These are phyloP conservation scores for Jacaranda copaia DNA, from an alignment of 257 asterid species.

Conservation along the genomic window DNA sequence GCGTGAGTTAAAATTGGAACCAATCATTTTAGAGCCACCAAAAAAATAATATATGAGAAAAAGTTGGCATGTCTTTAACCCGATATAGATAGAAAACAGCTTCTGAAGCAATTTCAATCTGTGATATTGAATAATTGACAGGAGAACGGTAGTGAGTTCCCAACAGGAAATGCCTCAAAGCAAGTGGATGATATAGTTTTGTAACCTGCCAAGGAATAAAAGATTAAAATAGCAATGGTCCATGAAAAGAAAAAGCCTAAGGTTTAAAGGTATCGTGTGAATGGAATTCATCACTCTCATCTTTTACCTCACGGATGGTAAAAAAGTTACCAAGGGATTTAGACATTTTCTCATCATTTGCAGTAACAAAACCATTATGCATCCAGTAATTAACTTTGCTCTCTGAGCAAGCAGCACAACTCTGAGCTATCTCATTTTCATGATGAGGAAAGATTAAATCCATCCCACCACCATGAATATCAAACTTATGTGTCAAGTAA, in stretches of 20 bases:
- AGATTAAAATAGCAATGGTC: slow-evolving; percentile 39
- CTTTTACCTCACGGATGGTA: slow-evolving; percentile 84
- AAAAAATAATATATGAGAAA: neutral
- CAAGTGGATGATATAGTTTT: slow-evolving; percentile 81
- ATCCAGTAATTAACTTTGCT: slow-evolving; percentile 82
- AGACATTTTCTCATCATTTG: slow-evolving; percentile 89
- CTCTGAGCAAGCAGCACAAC: slow-evolving; percentile 87
- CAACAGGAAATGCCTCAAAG: slow-evolving; percentile 82
- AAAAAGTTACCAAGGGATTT: slow-evolving; percentile 83
- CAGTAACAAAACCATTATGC: slow-evolving; percentile 84
- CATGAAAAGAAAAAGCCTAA: slow-evolving; percentile 9
- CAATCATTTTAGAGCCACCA: neutral
- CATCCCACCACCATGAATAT: slow-evolving; percentile 97
- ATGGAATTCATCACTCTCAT: slow-evolving; percentile 29
- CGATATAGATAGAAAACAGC: slow-evolving; percentile 75
- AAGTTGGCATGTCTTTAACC: slow-evolving; percentile 49
- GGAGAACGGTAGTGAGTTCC: slow-evolving; percentile 90
- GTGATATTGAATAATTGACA: slow-evolving; percentile 74
- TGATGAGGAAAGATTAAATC: slow-evolving; percentile 93
- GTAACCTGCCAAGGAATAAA: slow-evolving; percentile 62
- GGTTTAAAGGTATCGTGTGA: slow-evolving; percentile 45
- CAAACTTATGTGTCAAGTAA: slow-evolving; percentile 78
- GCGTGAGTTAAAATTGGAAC: neutral
- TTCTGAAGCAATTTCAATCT: slow-evolving; percentile 79
- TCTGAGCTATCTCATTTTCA: slow-evolving; percentile 91